Base-by-base conservation (phyloP, 1,284 basidiomycete species). In the Trametes sp. region DNA sequence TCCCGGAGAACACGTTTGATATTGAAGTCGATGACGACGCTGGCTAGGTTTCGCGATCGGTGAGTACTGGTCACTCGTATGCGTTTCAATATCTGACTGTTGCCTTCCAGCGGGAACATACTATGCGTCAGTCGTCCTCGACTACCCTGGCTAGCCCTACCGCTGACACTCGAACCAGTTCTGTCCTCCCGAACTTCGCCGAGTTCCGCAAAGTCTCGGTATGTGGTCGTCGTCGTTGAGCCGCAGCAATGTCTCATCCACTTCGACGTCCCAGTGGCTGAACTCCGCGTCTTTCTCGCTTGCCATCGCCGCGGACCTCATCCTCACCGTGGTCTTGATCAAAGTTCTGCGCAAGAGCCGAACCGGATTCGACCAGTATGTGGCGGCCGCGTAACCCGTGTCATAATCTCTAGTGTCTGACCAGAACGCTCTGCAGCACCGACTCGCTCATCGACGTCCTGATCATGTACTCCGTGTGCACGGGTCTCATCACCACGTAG, bases 401-500 rank as follows among this genome's bases (percentile, higher is more conserved):
- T 19, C 6, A 3, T 19, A 4, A 6, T 7, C 2, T 16, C 3
- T 19, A 16, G 4, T n/a, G 38, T 14, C 38, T 41, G 38, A 41
- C 38, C 16, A 41, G 19, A n/a, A 41, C 16, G 3, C 16, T n/a
- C 26, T 42, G 8, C 14, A 61, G 55, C 19, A 62, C 61, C 3
- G 61, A 61, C 28, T 61, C 60, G 10, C 57, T 57, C 24, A 57
- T 61, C 28, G 60, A 61, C 21, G 24, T 57, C 13, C 44, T 61
- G 21, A 61, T 61, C 24, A 26, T 57, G 50, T 61, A 57, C 23
- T 41, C 54, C 4, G 35, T 61, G 14, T 57, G 60, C 23, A 61
- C 60, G 1, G 59, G 28, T 28, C 24, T 48, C 14, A 41, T 41
- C 38, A 41, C 38, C 16, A 41, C 38, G 38, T 41, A 41, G n/a